Percentiles rank a stretch among this genome's conserved stretches.
Evolutionary conservation across 2,329 filamentous ascomycete species (phyloP).

Genomic region (Zymoseptoria tritici): DNA sequence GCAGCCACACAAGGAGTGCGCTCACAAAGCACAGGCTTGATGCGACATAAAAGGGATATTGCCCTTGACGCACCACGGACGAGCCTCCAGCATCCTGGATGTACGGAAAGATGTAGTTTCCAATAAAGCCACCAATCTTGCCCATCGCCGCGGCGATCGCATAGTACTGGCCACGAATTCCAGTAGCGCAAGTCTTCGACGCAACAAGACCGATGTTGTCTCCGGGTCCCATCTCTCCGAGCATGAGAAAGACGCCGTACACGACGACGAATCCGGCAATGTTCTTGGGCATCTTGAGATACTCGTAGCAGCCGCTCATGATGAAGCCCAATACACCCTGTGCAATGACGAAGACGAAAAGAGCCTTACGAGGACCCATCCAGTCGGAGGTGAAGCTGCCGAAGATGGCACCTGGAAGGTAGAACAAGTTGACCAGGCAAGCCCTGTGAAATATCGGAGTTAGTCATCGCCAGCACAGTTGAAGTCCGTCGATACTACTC

Average conservation of each 20-base stretch:
- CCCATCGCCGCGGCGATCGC: constrained; percentile 64
- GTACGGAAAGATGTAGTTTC: constrained; percentile 69
- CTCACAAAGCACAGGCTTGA: constrained; percentile 69
- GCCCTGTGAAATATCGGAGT: neutral
- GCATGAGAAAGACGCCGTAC: constrained; percentile 65
- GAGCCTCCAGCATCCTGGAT: constrained; percentile 49
- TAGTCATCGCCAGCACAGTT: neutral
- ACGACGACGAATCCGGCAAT: constrained; percentile 72
- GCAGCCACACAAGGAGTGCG: constrained; percentile 56
- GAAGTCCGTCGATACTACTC: constrained; percentile 35
- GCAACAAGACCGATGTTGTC: constrained; percentile 87
- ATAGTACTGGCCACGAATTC: constrained; percentile 68
- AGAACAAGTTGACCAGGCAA: constrained; percentile 72
- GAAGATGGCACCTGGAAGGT: constrained; percentile 71
- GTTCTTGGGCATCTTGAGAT: constrained; percentile 58
- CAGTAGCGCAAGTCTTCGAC: constrained; percentile 80
- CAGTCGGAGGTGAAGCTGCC: constrained; percentile 72
- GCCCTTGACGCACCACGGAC: constrained; percentile 50
- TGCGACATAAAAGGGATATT: constrained; percentile 87
- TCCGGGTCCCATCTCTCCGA: constrained; percentile 77
- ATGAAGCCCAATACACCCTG: constrained; percentile 80
- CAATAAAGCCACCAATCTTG: constrained; percentile 72
- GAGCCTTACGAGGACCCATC: constrained; percentile 68
- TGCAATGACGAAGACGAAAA: constrained; percentile 61
- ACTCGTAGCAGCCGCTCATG: constrained; percentile 72